A percentile compares a stretch with the other conserved stretches of the same genome.
phyloP scores from a whole-genome alignment of 768 basidiomycete species.

The Mycena haematopus region DNA sequence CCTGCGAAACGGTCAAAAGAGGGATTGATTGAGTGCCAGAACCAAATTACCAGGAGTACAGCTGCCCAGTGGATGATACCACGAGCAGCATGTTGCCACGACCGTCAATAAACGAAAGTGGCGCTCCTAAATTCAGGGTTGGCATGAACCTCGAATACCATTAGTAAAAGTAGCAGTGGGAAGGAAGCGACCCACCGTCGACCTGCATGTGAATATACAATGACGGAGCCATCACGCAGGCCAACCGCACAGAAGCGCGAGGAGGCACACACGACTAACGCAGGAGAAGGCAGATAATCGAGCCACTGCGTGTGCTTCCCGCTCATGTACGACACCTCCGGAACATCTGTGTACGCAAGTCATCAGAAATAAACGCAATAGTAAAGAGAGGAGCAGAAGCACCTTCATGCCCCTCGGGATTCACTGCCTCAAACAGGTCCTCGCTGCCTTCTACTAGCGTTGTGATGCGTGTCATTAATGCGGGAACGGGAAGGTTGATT shows the following conservation, averaged over 20 bases:
- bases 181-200: constrained; percentile 63
- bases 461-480: constrained; percentile 65
- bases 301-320: constrained; percentile 84
- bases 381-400: constrained; percentile 32
- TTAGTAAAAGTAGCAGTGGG: constrained; percentile 7
- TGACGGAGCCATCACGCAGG: constrained; percentile 79
- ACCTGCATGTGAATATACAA: constrained; percentile 85
- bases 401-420: constrained; percentile 71
- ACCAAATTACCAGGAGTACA: constrained; percentile 76
- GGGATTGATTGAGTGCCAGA: background rate
- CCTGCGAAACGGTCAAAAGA: constrained; percentile 49
- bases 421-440: constrained; percentile 77
- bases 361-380: constrained; percentile 6
- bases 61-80: constrained; percentile 72
- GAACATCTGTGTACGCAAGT: constrained; percentile 49
- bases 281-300: constrained; percentile 82
- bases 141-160: constrained; percentile 70
- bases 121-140: constrained; percentile 72
- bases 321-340: constrained; percentile 70
- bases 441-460: constrained; percentile 67
- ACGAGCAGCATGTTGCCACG: constrained; percentile 70
- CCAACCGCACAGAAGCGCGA: constrained; percentile 75
- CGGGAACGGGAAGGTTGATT: constrained; percentile 58
- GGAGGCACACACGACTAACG: constrained; percentile 71
- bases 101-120: constrained; percentile 72